These are phyloP conservation scores for Rosa hybrid DNA, from an alignment of 331 rosid genomes.

Conservation along the genomic window DNA sequence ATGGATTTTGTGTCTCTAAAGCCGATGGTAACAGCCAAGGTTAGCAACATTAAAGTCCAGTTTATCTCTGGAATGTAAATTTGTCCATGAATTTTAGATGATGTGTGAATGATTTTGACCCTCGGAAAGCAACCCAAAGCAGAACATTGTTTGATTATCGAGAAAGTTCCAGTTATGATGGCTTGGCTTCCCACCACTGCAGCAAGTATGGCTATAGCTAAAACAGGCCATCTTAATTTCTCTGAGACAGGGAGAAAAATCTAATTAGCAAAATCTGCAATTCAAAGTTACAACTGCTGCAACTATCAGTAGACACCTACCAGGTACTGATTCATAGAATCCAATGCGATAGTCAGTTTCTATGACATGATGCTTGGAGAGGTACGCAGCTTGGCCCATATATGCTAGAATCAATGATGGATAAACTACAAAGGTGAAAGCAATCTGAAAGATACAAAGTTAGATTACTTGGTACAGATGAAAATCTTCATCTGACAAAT, in stretches of 20 bases:
- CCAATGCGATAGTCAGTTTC: constrained; percentile 75
- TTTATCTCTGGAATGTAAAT: constrained; percentile 95
- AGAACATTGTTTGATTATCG: constrained; percentile 93
- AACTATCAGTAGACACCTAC: constrained; percentile 41
- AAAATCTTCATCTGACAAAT: neutral
- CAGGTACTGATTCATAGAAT: constrained; percentile 95
- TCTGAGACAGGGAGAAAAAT: constrained; percentile 35
- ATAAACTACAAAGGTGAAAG: constrained; percentile 88
- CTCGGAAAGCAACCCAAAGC: constrained; percentile 87
- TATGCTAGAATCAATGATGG: constrained; percentile 92
- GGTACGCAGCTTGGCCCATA: constrained; percentile 99
- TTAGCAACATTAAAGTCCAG: constrained; percentile 87
- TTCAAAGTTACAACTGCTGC: neutral
- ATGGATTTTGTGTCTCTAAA: constrained; percentile 90
- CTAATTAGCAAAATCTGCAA: constrained; percentile 7
- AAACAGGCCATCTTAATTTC: constrained; percentile 92
- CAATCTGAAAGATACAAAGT: constrained; percentile 63
- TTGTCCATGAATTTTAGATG: constrained; percentile 89
- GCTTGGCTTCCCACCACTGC: constrained; percentile 99
- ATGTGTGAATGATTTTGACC: constrained; percentile 83
- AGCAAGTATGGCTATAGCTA: constrained; percentile 93
- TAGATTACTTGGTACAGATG: neutral
- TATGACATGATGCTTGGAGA: constrained; percentile 70
- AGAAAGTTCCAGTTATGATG: constrained; percentile 92
- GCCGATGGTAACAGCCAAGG: constrained; percentile 85